Evolutionary conservation across 495 filamentous ascomycete genomes (phyloP).

Genomic region (Astrocystis sublimbata): DNA sequence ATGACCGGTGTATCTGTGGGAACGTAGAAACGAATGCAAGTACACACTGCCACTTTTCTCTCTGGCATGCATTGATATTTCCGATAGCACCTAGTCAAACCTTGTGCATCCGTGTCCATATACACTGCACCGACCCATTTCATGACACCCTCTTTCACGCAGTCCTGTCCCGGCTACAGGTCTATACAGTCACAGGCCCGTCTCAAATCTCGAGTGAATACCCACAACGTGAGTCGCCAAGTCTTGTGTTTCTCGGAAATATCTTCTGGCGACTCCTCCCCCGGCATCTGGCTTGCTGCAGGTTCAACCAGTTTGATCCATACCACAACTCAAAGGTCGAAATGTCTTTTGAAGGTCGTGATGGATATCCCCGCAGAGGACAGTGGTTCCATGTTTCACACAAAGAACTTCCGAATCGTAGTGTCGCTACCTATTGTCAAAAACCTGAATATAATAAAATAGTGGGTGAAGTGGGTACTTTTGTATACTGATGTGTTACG

Average conservation of each 20-base stretch:
- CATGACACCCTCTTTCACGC: constrained; percentile 23
- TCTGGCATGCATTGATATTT: background rate
- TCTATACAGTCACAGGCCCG: constrained; percentile 22
- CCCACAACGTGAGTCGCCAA: background rate
- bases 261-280: background rate
- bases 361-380: no score
- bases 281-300: background rate
- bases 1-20: background rate
- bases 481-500: no score
- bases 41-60: background rate
- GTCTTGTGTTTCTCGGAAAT: constrained; percentile 6
- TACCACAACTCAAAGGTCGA: background rate
- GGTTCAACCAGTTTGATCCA: background rate
- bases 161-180: constrained; percentile 20
- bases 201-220: constrained; percentile 15
- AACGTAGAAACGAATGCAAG: background rate
- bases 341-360: no score
- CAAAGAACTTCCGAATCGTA: no score
- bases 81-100: background rate
- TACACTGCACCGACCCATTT: constrained; percentile 15
- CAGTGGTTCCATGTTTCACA: no score
- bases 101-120: background rate
- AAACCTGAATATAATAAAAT: no score
- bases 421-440: no score
- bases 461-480: no score